Base-by-base conservation (phyloP, 148 eudicot species). In the Rheum nobile region DNA sequence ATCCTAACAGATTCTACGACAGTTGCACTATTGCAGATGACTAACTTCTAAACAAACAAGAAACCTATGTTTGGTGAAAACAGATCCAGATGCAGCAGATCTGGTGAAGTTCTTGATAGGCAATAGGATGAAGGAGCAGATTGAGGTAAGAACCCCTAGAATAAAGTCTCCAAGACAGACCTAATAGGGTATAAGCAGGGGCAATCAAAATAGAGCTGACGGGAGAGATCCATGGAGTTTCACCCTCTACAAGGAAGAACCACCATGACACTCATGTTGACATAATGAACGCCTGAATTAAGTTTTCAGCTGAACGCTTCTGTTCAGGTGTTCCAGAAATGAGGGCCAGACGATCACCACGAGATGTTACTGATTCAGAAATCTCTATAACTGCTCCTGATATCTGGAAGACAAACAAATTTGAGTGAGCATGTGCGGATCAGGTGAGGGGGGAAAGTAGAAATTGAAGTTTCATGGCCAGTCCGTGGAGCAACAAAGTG, bases 201-300 rank as follows among this genome's bases (percentile, higher is more conserved):
- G 68, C 73, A 71, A 44, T 70, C 73, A 61, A 63, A 71, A 76
- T 68, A 71, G 77, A 55, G 50, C 83, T 65, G 70, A 32, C 80
- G 78, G 78, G 74, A 48, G 67, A 80, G 31, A 72, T 73, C 77
- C 57, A 72, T 75, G 48, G 76, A 54, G 43, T 76, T 77, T 84
- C 84, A 80, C 77, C 81, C 41, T 80, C 76, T 74, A 74, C 72
- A 31, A 74, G 74, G 71, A 71, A 74, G 71, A 76, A 79, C 73
- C 63, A 75, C 69, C 83, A 82, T 78, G 75, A 71, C 29, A 74
- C 42, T 79, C 80, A 91, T 71, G 91, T 85, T 72, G 93, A 84
- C 96, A 91, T 82, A 77, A 94, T 89, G 81, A 94, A 91, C 61
- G 96, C 97, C 82, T 88, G 97, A 80, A 94, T 86, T 84, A 91